Percentiles rank a stretch among this genome's conserved stretches.
Evolutionary conservation across 768 basidiomycete species (phyloP).

Genomic region (Lyophyllum semitale): DNA sequence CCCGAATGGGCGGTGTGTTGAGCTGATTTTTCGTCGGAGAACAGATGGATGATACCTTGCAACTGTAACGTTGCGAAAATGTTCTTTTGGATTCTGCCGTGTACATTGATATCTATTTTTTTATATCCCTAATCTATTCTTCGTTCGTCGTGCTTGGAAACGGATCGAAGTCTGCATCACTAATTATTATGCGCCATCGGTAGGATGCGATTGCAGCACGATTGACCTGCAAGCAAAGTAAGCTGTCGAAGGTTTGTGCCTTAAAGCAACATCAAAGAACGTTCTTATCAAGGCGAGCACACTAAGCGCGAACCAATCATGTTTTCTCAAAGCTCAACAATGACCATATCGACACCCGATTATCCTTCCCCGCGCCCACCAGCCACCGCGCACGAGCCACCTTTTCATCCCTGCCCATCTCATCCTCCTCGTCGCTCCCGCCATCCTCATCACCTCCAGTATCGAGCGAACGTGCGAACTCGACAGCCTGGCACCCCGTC

Average conservation of each 20-base stretch:
- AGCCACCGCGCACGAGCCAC: slow-evolving; percentile 60
- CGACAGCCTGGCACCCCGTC: slow-evolving; percentile 68
- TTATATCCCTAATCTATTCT: background rate
- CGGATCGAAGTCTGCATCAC: no score
- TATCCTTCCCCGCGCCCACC: slow-evolving; percentile 65
- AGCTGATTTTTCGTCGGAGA: no score
- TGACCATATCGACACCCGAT: slow-evolving; percentile 72
- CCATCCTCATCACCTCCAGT: slow-evolving; percentile 30
- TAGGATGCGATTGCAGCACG: background rate
- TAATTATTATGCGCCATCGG: no score
- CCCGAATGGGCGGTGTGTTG: no score
- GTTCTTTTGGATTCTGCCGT: background rate
- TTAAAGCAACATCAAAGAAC: no score
- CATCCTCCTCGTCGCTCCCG: slow-evolving; percentile 53
- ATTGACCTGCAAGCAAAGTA: no score
- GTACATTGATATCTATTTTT: background rate
- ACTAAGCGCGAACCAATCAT: background rate
- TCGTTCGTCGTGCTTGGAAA: background rate
- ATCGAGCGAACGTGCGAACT: slow-evolving; percentile 54
- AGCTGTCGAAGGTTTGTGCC: no score
- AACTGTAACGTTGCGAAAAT: no score
- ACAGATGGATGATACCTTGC: no score
- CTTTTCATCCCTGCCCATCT: slow-evolving; percentile 46
- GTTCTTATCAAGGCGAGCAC: no score
- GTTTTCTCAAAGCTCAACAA: slow-evolving; percentile 51